Base-by-base conservation (phyloP, 108 stramenopile genomes). In the Pseudonitzschia multiseries region DNA sequence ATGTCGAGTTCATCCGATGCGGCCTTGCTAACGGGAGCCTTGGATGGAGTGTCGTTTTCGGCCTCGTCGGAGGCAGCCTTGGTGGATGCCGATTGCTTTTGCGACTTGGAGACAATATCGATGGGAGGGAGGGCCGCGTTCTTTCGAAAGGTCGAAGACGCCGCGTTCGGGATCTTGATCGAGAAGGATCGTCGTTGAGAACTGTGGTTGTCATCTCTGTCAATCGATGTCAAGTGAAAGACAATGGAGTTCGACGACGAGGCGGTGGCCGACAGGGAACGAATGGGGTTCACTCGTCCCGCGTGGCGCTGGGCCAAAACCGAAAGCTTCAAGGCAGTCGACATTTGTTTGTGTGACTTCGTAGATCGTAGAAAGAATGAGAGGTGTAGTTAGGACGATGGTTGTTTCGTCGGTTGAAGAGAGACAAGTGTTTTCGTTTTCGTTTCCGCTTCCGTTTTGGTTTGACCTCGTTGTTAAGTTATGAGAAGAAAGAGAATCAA, bases 41-140 rank as follows among this genome's bases (percentile, higher is more conserved):
- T 40, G 32, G 61, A 0, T 17, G 20, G n/a, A 62, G 61, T n/a
- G 0, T 33, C 61, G 61, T 33, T 40, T 18, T 33, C 61, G 22
- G 31, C 28, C 12, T n/a, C 61, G 36, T 40, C 21, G 10, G 57
- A 54, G 53, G 53, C 27, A 1, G 61, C 32, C 54, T 56, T 56
- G 33, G 61, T 62, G 33, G 61, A 31, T 4, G n/a, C n/a, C 33
- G 29, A 33, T 14, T 59, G 29, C 14, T 59, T 59, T 27, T 59
- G 27, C 46, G 46, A 48, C 32, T 62, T 62, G 61, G 61, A 62
- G 10, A 33, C 33, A 21, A 62, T 21, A 33, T 62, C 61, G 29
- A 62, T 62, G 0, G 61, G 61, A 17, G 61, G 61, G 0, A 62
- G 22, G 5, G 61, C 61, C 0, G 61, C 26, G 36, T 62, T 62